Conservation (phyloP, 2,329 filamentous ascomycete species). For the Pyrenophora seminiperda region DNA sequence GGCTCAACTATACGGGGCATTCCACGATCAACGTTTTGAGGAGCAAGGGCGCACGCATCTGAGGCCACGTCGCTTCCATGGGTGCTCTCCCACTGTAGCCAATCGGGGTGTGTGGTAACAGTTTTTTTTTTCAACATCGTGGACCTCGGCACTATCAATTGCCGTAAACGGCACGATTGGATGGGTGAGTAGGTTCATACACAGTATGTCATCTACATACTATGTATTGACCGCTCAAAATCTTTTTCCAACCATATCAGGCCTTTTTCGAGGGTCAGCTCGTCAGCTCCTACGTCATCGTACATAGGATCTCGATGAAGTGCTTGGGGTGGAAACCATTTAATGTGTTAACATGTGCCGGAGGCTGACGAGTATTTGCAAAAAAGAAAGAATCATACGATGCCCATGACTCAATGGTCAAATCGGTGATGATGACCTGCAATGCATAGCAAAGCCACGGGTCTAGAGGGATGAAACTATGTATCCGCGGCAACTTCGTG, state of each 20-base stretch:
- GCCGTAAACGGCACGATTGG: too few relatives aligned
- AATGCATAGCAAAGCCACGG: not conserved
- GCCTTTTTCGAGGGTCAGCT: not conserved
- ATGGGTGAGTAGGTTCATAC: not conserved
- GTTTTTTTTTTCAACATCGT: not conserved
- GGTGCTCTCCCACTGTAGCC: not conserved
- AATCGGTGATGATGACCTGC: constrained; percentile 2
- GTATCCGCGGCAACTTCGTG: not conserved
- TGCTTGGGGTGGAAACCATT: not conserved
- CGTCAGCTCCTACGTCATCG: not conserved
- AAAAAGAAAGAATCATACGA: not conserved
- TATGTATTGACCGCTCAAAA: not conserved
- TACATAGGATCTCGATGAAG: constrained; percentile 7
- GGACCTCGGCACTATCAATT: not conserved
- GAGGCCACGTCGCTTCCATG: constrained; percentile 26
- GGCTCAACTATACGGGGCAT: constrained; percentile 79
- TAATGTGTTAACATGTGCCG: too few relatives aligned
- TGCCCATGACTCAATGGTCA: not conserved
- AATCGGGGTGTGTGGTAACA: not conserved
- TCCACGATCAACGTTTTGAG: constrained; percentile 80
- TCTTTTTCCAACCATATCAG: not conserved
- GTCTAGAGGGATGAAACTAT: constrained; percentile 2
- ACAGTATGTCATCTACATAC: not conserved
- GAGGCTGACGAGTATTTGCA: too few relatives aligned
- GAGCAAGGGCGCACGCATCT: constrained; percentile 86